Evolutionary conservation across 78 protist species (phyloP).

Genomic region (Dictyostelium capitatum): DNA sequence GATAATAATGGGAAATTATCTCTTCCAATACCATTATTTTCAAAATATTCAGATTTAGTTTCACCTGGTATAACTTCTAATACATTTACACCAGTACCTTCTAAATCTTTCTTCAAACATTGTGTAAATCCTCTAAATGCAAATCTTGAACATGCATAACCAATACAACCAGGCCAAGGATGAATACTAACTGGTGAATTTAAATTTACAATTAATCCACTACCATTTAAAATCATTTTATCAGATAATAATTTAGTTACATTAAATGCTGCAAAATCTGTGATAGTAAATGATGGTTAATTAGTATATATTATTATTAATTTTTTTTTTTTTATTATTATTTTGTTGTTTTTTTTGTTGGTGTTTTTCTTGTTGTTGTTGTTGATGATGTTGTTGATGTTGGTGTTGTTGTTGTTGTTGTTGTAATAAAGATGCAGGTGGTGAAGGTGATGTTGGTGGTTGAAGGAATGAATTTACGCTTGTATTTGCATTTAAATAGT

Average conservation of each 20-base stretch:
- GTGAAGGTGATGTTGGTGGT: not conserved
- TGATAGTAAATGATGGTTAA: too few species aligned
- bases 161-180: conserved; percentile 56
- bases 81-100: conserved; percentile 27
- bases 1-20: not conserved
- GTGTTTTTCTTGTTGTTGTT: not conserved
- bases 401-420: not conserved
- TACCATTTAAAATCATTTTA: conserved; percentile 20
- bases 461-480: not conserved
- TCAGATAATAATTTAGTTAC: conserved; percentile 10
- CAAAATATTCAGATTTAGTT: conserved; percentile 25
- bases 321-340: too few species aligned
- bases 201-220: conserved; percentile 54
- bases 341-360: not conserved
- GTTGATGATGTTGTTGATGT: not conserved
- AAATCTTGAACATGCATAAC: conserved; percentile 57
- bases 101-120: conserved; percentile 7
- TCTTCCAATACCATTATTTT: conserved; percentile 14
- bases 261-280: conserved; percentile 61
- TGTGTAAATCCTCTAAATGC: conserved; percentile 59
- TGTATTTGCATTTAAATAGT: not conserved
- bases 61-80: conserved; percentile 60
- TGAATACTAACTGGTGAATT: conserved; percentile 50
- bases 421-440: not conserved
- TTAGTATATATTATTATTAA: too few species aligned